A percentile compares a stretch with the other conserved stretches of the same genome.
phyloP scores from a whole-genome alignment of 305 asterid species.

The Fraxinus dipetala region DNA sequence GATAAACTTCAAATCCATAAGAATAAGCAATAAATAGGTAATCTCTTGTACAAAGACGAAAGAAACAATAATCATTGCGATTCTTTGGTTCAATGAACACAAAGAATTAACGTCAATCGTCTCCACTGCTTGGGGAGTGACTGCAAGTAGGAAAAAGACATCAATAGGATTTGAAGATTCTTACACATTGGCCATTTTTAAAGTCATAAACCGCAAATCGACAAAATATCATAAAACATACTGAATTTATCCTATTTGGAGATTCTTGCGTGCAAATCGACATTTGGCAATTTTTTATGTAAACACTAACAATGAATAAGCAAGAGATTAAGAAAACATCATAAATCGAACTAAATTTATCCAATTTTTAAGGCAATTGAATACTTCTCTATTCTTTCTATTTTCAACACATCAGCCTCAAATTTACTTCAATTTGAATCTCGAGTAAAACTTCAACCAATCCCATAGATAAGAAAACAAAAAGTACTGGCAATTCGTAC shows the following conservation, averaged over 20 bases:
- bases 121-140: not conserved
- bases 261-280: not conserved
- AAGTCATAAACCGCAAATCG: not conserved
- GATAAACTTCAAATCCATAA: not conserved
- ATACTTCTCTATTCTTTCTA: not conserved
- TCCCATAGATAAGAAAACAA: not conserved
- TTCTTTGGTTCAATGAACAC: not conserved
- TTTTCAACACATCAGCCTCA: constrained; percentile 12
- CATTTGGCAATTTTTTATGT: not conserved
- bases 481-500: constrained; percentile 29
- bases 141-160: not conserved
- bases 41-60: not conserved
- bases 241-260: not conserved
- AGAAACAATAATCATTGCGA: not conserved
- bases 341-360: not conserved
- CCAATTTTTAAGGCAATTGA: not conserved
- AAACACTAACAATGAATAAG: not conserved
- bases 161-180: not conserved
- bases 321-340: not conserved
- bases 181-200: not conserved
- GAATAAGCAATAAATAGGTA: not conserved
- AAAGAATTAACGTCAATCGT: not conserved
- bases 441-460: not conserved
- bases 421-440: constrained; percentile 16
- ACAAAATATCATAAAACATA: not conserved